Evolutionary conservation across 2,329 filamentous ascomycete species (phyloP).

Genomic region (Ramularia endophylla): DNA sequence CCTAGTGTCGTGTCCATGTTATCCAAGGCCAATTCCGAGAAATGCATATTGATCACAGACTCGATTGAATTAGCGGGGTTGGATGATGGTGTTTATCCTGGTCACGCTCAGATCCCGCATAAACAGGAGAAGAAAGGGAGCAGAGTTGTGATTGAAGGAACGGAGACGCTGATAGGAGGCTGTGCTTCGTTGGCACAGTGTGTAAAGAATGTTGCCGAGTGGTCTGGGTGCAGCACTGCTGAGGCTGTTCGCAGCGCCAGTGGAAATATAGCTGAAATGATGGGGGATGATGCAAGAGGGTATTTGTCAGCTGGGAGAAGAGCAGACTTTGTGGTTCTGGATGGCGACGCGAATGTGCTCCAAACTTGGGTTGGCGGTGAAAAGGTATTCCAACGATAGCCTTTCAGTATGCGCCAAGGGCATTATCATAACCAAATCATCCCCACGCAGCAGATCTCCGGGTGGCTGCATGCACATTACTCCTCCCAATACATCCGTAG

Average conservation of each 20-base stretch:
- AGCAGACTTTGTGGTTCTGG: slow-evolving; percentile 46
- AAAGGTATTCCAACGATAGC: slow-evolving; percentile 46
- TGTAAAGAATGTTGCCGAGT: slow-evolving; percentile 44
- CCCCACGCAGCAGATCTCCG: slow-evolving; percentile 9
- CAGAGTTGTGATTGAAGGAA: slow-evolving; percentile 46
- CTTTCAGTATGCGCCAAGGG: neutral
- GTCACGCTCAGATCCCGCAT: slow-evolving; percentile 46
- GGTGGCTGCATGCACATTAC: slow-evolving; percentile 10
- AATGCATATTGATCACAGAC: slow-evolving; percentile 50
- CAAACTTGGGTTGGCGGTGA: slow-evolving; percentile 47
- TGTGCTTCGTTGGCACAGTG: slow-evolving; percentile 48
- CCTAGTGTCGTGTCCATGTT: slow-evolving; percentile 45
- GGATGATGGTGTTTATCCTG: slow-evolving; percentile 45
- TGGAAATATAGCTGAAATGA: slow-evolving; percentile 47
- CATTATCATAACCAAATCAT: slow-evolving; percentile 3
- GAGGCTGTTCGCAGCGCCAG: slow-evolving; percentile 46
- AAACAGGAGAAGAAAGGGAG: slow-evolving; percentile 46
- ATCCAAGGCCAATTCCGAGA: slow-evolving; percentile 41
- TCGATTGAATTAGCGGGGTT: slow-evolving; percentile 50
- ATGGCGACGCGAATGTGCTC: slow-evolving; percentile 40
- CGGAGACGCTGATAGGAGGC: slow-evolving; percentile 50
- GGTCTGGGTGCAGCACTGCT: slow-evolving; percentile 43
- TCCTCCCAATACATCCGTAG: slow-evolving; percentile 40
- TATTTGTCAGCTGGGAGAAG: slow-evolving; percentile 40
- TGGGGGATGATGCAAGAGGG: slow-evolving; percentile 42